phyloP scores from a whole-genome alignment of 2,329 filamentous ascomycete species.

The Leptographium procerum region DNA sequence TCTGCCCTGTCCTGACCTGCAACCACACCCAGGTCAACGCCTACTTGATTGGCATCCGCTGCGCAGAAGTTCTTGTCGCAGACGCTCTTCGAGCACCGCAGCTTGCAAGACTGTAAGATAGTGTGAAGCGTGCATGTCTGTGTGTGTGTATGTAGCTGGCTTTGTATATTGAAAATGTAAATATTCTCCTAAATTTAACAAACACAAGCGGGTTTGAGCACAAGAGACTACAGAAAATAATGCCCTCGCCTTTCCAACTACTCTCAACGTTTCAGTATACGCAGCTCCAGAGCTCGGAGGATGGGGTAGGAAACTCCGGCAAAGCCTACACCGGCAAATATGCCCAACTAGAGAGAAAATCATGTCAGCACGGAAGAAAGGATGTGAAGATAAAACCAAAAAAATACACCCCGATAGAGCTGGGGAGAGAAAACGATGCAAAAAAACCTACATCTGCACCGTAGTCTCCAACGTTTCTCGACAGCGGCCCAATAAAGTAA shows the following conservation, averaged over 20 bases:
- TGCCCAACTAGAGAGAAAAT: conserved; percentile 10
- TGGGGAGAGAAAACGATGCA: neutral
- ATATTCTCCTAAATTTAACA: neutral
- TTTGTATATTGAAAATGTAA: neutral
- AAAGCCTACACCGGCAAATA: conserved; percentile 16
- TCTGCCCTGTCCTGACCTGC: conserved; percentile 5
- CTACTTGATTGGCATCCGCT: conserved; percentile 1
- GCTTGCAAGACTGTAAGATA: neutral
- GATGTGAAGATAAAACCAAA: neutral
- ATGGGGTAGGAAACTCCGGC: conserved; percentile 14
- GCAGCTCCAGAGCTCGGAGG: conserved; percentile 15
- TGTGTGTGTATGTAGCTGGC: no score
- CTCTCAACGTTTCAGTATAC: neutral
- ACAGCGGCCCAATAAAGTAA: conserved; percentile 52
- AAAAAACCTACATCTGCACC: conserved; percentile 11
- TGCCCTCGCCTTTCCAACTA: neutral
- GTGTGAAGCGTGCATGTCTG: no score
- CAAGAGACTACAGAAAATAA: no score
- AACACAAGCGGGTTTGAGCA: no score
- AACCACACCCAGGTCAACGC: conserved; percentile 5
- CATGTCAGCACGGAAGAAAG: neutral
- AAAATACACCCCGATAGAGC: no score
- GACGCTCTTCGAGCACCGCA: neutral
- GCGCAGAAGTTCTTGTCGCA: neutral
- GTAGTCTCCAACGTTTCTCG: conserved; percentile 11